These are phyloP conservation scores for Suhomyces guaymorum DNA, from an alignment of 1,139 yeast species.

Conservation along the genomic window DNA sequence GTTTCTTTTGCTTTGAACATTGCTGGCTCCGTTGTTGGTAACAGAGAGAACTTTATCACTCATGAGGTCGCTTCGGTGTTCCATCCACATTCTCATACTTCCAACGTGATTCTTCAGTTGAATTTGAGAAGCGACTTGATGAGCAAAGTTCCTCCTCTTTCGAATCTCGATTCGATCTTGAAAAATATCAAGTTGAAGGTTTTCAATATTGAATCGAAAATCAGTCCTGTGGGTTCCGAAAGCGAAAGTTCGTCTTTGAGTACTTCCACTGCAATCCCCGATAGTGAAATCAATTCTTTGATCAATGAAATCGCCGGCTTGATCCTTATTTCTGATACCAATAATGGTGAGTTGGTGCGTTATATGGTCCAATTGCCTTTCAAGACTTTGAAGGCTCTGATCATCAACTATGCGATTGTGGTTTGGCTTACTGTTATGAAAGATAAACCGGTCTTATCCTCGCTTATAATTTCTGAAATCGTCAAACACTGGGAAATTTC, in stretches of 20 bases:
- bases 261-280: neutral
- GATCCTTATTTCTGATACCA: slow-evolving; percentile 45
- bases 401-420: slow-evolving; percentile 67
- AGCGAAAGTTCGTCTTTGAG: neutral
- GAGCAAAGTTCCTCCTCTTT: slow-evolving; percentile 36
- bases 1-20: slow-evolving; percentile 86
- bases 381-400: slow-evolving; percentile 55
- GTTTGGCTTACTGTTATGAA: slow-evolving; percentile 83
- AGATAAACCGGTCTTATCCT: slow-evolving; percentile 58
- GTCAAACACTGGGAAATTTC: slow-evolving; percentile 68
- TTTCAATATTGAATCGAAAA: slow-evolving; percentile 10
- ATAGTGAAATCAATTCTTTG: slow-evolving; percentile 40
- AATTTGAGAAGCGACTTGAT: slow-evolving; percentile 64
- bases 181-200: slow-evolving; percentile 23
- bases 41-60: slow-evolving; percentile 1
- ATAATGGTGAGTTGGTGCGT: slow-evolving; percentile 54
- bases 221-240: slow-evolving; percentile 1
- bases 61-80: slow-evolving; percentile 2
- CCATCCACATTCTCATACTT: slow-evolving; percentile 8
- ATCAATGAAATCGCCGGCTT: slow-evolving; percentile 54
- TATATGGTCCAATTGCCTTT: slow-evolving; percentile 75
- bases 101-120: slow-evolving; percentile 57
- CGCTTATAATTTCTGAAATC: slow-evolving; percentile 68
- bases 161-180: slow-evolving; percentile 34
- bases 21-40: slow-evolving; percentile 65